These are phyloP conservation scores for Bryoerythrophyllum caledonicum DNA, from an alignment of 225 moss, liverwort and hornwort species.

Conservation along the genomic window DNA sequence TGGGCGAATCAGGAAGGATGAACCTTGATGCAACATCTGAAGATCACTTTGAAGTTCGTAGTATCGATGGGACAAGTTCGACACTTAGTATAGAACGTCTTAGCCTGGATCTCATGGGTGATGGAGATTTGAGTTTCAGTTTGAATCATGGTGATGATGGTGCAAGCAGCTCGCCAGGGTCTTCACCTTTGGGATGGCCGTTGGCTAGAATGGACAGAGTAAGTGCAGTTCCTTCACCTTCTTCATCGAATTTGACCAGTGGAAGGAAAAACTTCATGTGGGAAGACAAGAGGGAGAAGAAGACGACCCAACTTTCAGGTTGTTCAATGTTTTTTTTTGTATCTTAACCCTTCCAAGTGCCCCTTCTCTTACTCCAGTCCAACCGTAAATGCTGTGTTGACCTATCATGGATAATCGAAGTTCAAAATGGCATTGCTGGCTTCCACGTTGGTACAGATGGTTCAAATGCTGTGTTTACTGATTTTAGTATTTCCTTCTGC, in stretches of 20 bases:
- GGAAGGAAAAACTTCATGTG: conserved; percentile 76
- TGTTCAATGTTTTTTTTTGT: conserved; percentile 13
- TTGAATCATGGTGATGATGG: conserved; percentile 73
- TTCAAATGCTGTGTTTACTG: conserved; percentile 20
- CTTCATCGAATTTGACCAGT: conserved; percentile 69
- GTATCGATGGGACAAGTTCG: conserved; percentile 84
- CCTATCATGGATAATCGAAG: too few species aligned
- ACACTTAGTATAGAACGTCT: conserved; percentile 82
- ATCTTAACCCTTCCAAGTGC: neutral
- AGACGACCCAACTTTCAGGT: conserved; percentile 86
- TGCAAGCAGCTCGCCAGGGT: conserved; percentile 78
- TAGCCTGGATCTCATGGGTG: conserved; percentile 81
- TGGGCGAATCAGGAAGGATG: conserved; percentile 50
- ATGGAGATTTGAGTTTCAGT: conserved; percentile 78
- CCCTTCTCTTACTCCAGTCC: too few species aligned
- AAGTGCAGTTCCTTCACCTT: conserved; percentile 73
- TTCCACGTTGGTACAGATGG: too few species aligned
- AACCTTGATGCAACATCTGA: conserved; percentile 47
- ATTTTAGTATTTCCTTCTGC: conserved; percentile 20
- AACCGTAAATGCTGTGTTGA: conserved; percentile 16
- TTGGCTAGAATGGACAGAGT: conserved; percentile 73
- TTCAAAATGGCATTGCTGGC: too few species aligned
- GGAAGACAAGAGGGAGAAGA: conserved; percentile 93
- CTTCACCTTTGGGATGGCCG: conserved; percentile 96
- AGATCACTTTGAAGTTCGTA: conserved; percentile 81